Percentiles rank a stretch among this genome's conserved stretches.
Conservation (phyloP, 352 stramenopile genomes). For the Phytophthora rubi region DNA sequence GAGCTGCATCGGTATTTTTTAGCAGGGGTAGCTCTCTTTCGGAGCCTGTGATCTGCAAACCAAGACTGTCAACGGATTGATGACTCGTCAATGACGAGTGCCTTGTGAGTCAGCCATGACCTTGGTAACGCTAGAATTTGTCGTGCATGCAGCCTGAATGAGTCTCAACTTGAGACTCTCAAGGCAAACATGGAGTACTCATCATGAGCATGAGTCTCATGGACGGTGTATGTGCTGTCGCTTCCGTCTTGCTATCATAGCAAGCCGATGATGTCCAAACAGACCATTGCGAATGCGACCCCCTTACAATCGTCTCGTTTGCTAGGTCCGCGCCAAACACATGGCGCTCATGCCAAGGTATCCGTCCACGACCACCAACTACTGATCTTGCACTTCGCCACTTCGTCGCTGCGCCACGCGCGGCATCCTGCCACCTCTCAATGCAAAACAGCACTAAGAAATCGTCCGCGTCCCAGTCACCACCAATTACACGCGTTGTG, state of each 20-base stretch:
- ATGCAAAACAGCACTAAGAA: constrained; percentile 10
- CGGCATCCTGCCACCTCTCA: not conserved
- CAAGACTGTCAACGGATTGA: no score
- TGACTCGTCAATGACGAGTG: no score
- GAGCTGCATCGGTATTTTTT: no score
- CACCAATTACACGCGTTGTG: constrained; percentile 1
- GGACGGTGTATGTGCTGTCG: not conserved
- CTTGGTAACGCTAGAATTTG: no score
- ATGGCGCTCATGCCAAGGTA: constrained; percentile 21
- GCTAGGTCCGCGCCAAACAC: constrained; percentile 26
- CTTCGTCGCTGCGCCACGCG: not conserved
- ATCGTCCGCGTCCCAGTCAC: not conserved
- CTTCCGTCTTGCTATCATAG: not conserved
- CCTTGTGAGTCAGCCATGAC: no score
- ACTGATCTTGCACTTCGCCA: constrained; percentile 14
- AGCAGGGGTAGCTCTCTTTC: no score
- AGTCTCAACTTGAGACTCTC: no score
- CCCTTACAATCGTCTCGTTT: constrained; percentile 17
- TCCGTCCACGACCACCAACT: constrained; percentile 10
- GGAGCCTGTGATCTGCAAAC: no score
- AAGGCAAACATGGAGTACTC: no score
- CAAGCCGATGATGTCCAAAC: not conserved
- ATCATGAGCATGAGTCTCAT: no score
- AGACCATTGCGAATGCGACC: not conserved
- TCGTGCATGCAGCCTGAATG: no score